Conservation (phyloP, 1,284 basidiomycete genomes). For the Fomitopsis pinicola region DNA sequence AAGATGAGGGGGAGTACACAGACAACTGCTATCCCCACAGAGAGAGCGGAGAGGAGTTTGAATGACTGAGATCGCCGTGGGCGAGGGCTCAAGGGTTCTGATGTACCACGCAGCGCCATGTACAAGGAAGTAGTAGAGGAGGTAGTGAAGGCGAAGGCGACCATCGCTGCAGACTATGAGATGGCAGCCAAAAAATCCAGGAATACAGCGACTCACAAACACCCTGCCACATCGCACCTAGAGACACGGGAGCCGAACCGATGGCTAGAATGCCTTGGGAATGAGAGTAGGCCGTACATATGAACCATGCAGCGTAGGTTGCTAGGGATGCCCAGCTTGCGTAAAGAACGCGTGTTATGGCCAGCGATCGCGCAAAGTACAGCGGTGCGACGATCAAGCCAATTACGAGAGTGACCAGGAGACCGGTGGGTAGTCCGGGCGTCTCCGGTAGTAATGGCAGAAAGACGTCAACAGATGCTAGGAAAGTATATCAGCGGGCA, state of each 20-base stretch:
- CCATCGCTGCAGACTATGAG: slow-evolving; percentile 33
- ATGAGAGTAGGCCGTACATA: slow-evolving; percentile 46
- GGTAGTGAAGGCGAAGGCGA: slow-evolving; percentile 62
- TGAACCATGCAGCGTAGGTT: slow-evolving; percentile 57
- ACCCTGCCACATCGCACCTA: slow-evolving; percentile 57
- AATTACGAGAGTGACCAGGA: slow-evolving; percentile 34
- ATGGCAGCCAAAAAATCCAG: neutral
- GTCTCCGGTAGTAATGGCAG: slow-evolving; percentile 38
- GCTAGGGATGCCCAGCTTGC: slow-evolving; percentile 53
- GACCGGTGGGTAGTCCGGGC: slow-evolving; percentile 27
- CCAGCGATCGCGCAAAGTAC: slow-evolving; percentile 48
- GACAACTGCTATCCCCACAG: slow-evolving; percentile 42
- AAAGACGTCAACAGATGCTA: slow-evolving; percentile 51
- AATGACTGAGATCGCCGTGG: slow-evolving; percentile 51
- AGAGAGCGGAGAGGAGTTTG: slow-evolving; percentile 48
- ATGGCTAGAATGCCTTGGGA: slow-evolving; percentile 37
- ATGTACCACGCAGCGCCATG: slow-evolving; percentile 47
- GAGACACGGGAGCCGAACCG: slow-evolving; percentile 33
- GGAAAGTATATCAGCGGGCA: neutral
- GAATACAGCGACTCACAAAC: slow-evolving; percentile 42
- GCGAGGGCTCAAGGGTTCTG: slow-evolving; percentile 36
- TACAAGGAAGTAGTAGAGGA: slow-evolving; percentile 61
- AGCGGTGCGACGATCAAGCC: slow-evolving; percentile 44
- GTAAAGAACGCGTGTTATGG: slow-evolving; percentile 47
- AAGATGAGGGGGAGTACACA: slow-evolving; percentile 58